A percentile compares a stretch with the other conserved stretches of the same genome.
These are phyloP conservation scores for Fusarium multiceps DNA, from an alignment of 2,329 filamentous ascomycete species.

Conservation along the genomic window DNA sequence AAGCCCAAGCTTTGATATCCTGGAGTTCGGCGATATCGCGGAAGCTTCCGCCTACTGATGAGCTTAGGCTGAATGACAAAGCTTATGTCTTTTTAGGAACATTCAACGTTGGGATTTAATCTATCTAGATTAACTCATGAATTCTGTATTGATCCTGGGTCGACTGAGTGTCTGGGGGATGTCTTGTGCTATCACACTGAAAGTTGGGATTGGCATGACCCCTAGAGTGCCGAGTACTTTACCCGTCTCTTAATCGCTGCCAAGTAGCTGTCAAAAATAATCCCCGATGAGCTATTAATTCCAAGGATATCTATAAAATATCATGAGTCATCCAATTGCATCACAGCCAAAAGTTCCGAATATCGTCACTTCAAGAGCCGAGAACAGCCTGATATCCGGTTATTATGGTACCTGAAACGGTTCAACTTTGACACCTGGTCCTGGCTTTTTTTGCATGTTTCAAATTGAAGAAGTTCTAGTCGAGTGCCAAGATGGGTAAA, in stretches of 20 bases:
- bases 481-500: conserved; percentile 4
- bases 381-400: conserved; percentile 6
- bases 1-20: neutral
- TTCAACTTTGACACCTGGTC: neutral
- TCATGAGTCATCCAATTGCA: neutral
- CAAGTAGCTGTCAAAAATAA: neutral
- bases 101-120: neutral
- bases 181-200: neutral
- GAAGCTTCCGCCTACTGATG: neutral
- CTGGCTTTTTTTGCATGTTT: conserved; percentile 11
- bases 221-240: neutral
- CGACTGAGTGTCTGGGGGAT: neutral
- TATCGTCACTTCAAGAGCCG: neutral
- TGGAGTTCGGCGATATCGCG: neutral
- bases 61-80: neutral
- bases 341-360: neutral
- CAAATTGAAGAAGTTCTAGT: neutral
- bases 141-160: neutral
- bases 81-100: neutral
- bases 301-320: neutral
- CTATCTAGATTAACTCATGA: neutral
- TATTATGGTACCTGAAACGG: conserved; percentile 18
- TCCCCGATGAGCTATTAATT: neutral
- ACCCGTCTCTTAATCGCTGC: neutral
- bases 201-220: neutral